Evolutionary conservation across 2,329 filamentous ascomycete genomes (phyloP), one percentile per base, ranked within the genome.

Genomic region (Botrytis pseudocinerea): DNA sequence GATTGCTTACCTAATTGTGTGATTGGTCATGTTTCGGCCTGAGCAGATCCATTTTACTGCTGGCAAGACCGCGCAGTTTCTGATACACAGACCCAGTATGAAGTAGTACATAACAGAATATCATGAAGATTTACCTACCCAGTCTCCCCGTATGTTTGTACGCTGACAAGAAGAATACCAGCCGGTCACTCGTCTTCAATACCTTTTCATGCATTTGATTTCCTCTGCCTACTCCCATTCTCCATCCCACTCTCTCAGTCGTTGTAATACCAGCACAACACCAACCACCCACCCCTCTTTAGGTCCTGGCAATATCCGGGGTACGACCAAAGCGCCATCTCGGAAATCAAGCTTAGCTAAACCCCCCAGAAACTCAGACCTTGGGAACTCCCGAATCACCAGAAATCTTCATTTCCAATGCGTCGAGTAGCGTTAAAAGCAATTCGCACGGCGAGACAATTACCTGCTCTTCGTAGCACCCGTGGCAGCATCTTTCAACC

Each of bases 381-480:
- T 32, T 46, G 16, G 22, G 14, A 70, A 54, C 20, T 69, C 60
- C 54, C 42, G 61, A 18, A 12, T 35, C 51, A 57, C 59, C 70
- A 74, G 63, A 64, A 74, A 66, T 7, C 10, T 61, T 64, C 66
- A n/a, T 54, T 75, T 71, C 85, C 85, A 85, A 95, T 95, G 92
- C 91, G 91, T 89, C 91, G 91, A 84, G 91, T 88, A 83, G 88
- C 89, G 78, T 83, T 90, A 76, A 88, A 89, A 85, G 89, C 88
- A 80, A 85, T 92, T 82, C 89, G 92, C 85, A 89, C 90, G 80
- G 89, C 89, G 79, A 88, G 89, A 80, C 87, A 87, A 79, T 87
- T 88, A 82, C 90, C 88, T 80, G 88, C 87, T 81, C 82, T 90
- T 76, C 80, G 85, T 78, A 88, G 88, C 79, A 85, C 83, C 81